Conservation (phyloP, 495 filamentous ascomycete genomes). For the Mycothermus thermophilus region DNA sequence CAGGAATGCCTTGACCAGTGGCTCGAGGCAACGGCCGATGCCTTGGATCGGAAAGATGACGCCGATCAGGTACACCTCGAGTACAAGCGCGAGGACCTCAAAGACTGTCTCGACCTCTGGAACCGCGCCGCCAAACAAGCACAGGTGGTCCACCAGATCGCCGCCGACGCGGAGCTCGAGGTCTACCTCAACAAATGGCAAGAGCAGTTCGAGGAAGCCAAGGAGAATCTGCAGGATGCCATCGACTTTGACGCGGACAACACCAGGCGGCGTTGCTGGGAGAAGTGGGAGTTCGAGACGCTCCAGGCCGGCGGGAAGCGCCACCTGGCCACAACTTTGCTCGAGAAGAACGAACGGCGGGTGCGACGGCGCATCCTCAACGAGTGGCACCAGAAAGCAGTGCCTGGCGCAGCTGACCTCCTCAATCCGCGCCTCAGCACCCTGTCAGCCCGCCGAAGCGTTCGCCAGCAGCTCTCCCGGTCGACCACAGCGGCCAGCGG, state of each 20-base stretch:
- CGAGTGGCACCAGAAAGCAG: constrained; percentile 16
- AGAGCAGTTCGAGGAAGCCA: constrained; percentile 5
- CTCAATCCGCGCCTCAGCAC: constrained; percentile 10
- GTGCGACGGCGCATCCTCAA: constrained; percentile 9
- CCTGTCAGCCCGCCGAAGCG: constrained; percentile 10
- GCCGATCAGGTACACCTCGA: constrained; percentile 10
- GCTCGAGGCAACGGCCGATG: constrained; percentile 8
- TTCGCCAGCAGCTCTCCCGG: constrained; percentile 4
- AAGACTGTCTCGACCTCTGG: constrained; percentile 16
- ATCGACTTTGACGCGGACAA: constrained; percentile 14
- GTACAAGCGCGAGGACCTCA: constrained; percentile 14
- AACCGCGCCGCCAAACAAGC: constrained; percentile 2
- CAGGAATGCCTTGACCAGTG: constrained; percentile 11
- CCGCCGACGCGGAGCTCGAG: constrained; percentile 18
- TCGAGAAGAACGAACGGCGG: constrained; percentile 13
- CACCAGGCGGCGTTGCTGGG: constrained; percentile 6
- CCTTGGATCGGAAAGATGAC: constrained; percentile 5
- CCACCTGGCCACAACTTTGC: constrained; percentile 10
- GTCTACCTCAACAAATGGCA: constrained; percentile 12
- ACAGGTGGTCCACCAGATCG: constrained; percentile 8
- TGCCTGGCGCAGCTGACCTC: constrained; percentile 6
- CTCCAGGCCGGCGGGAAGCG: constrained; percentile 13
- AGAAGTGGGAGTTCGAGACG: constrained; percentile 18
- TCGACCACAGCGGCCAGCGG: neutral
- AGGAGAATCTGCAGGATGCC: constrained; percentile 14